Conservation (phyloP, 192 early-diverging fungal species). For the Backusella circina region DNA sequence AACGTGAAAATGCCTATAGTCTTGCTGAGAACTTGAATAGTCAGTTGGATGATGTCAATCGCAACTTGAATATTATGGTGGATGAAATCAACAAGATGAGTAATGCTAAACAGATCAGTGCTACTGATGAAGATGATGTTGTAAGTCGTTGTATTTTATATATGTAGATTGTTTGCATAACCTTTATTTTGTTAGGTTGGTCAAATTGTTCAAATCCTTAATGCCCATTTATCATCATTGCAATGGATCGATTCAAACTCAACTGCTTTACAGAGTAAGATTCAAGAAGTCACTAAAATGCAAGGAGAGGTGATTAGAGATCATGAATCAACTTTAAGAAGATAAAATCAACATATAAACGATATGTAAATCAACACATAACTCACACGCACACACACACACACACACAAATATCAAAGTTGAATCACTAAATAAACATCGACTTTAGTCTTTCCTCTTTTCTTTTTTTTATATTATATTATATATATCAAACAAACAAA, state of each 20-base stretch:
- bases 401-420: too few relatives aligned
- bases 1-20: slow-evolving; percentile 82
- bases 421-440: neutral
- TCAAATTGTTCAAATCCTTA: slow-evolving; percentile 88
- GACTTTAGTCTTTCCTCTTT: too few relatives aligned
- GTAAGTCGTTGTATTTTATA: slow-evolving; percentile 10
- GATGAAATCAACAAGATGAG: slow-evolving; percentile 79
- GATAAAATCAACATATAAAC: slow-evolving; percentile 8
- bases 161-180: too few relatives aligned
- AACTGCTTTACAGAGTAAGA: slow-evolving; percentile 50
- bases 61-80: slow-evolving; percentile 75
- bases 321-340: slow-evolving; percentile 2
- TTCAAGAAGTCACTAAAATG: slow-evolving; percentile 47
- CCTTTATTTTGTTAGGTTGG: slow-evolving; percentile 34
- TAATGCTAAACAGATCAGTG: slow-evolving; percentile 25
- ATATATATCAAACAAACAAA: too few relatives aligned
- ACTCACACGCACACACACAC: too few relatives aligned
- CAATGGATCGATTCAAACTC: slow-evolving; percentile 88
- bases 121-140: slow-evolving; percentile 35
- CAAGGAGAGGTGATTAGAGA: slow-evolving; percentile 34
- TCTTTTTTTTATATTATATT: neutral
- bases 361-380: too few relatives aligned
- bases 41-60: slow-evolving; percentile 84
- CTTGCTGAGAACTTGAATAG: slow-evolving; percentile 83
- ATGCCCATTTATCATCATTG: slow-evolving; percentile 85